Base-by-base conservation (phyloP, 306 rosid species). In the Vicia villosa region DNA sequence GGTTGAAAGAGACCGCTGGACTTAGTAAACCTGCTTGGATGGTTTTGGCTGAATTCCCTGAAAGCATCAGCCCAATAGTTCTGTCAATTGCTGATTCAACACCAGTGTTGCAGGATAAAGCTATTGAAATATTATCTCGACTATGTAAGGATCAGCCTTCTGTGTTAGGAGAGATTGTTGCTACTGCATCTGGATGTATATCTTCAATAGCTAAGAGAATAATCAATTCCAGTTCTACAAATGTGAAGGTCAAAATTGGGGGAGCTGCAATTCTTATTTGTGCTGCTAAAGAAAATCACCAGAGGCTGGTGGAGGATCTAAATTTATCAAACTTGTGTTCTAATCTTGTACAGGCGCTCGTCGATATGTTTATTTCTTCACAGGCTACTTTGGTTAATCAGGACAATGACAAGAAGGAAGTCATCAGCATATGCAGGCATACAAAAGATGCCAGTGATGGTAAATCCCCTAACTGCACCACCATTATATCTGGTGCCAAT, bases 221-320 rank as follows among this genome's bases (percentile, higher is more conserved):
- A 75, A 85, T 90, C 78, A 66, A 79, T 80, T 83, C 98, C 66
- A 72, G 73, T 78, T 84, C 97, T 56, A 68, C 75, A 55, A 88
- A 81, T 80, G 34, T 74, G 40, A 87, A 87, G 78, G 92, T 87
- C 76, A 91, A 83, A 83, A 83, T 80, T 73, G 97, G 97, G 30
- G 98, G 96, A 60, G 83, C 86, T 76, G 98, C 97, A 55, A 78
- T 94, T 61, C 97, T 94, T 55, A 82, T 84, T 56, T 94, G 97
- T 84, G 96, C 96, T 69, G 95, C 98, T 54, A 85, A 83, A 83
- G 94, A 86, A 73, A 90, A 86, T 83, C 91, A 85, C 76, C 92
- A 81, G 60, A 94, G 87, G 80, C 78, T 94, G 68, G 77, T 87
- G 79, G 98, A 94, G 79, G 95, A 94, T 81, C 95, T 94, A 20